A percentile compares a stretch with the other conserved stretches of the same genome.
Conservation (phyloP, 371 early-diverging fungal species). For the Parasitella parasitica region DNA sequence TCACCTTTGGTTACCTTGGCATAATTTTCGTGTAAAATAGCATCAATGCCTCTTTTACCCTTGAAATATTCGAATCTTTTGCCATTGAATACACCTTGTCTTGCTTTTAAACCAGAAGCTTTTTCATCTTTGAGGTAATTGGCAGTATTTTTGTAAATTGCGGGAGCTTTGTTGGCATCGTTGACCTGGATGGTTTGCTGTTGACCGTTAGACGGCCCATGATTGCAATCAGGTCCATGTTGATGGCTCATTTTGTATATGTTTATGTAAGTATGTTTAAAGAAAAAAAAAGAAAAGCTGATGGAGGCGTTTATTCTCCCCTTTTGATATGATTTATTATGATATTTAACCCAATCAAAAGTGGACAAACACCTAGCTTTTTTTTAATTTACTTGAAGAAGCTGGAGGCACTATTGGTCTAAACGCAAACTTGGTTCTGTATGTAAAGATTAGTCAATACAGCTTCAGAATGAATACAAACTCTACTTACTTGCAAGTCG, state of each 20-base stretch:
- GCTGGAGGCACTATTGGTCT: conserved; percentile 33
- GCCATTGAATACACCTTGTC: conserved; percentile 90
- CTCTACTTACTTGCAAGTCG: conserved; percentile 76
- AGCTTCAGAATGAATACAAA: too few species aligned
- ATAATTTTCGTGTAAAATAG: conserved; percentile 74
- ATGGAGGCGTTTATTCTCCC: neutral
- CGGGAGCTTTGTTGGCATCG: conserved; percentile 47
- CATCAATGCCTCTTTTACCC: conserved; percentile 84
- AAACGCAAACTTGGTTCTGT: conserved; percentile 72
- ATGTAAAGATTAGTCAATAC: too few species aligned
- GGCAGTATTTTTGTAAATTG: conserved; percentile 34
- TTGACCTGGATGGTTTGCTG: conserved; percentile 33
- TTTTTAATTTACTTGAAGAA: neutral
- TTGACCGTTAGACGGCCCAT: conserved; percentile 12
- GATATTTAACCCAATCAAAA: neutral
- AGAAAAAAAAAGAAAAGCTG: neutral
- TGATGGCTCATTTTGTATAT: conserved; percentile 22
- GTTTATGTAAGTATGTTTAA: neutral
- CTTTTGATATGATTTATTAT: neutral
- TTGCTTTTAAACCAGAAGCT: conserved; percentile 72
- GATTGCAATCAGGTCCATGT: conserved; percentile 32
- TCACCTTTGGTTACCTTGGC: conserved; percentile 49
- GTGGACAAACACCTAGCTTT: neutral
- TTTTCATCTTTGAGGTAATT: conserved; percentile 42
- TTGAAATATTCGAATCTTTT: conserved; percentile 91